Conservation (phyloP, 106 monocot species). For the Vanilla planifolia region DNA sequence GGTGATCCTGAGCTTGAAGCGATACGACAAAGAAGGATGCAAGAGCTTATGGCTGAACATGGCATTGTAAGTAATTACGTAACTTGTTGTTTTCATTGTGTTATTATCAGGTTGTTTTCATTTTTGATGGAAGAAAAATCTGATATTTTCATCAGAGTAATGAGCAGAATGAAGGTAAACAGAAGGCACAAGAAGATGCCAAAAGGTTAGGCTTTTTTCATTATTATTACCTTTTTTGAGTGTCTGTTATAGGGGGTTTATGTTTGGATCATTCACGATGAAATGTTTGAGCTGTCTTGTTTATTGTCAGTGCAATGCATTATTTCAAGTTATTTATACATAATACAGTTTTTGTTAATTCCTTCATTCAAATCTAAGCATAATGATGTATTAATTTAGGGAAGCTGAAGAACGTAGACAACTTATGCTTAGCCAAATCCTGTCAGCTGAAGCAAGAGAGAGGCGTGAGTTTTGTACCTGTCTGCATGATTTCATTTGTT, state of each 20-base stretch:
- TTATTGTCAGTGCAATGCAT: too few relatives aligned
- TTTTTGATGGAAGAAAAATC: background rate
- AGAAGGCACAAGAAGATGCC: slow-evolving; percentile 86
- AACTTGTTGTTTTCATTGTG: background rate
- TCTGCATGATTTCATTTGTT: too few relatives aligned
- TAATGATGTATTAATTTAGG: slow-evolving; percentile 21
- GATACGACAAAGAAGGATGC: slow-evolving; percentile 92
- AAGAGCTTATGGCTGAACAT: slow-evolving; percentile 84
- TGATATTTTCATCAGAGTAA: slow-evolving; percentile 34
- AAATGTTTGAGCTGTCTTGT: background rate
- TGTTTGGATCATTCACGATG: background rate
- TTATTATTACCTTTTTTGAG: background rate
- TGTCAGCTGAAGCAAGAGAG: slow-evolving; percentile 90
- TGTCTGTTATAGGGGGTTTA: background rate
- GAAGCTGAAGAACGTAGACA: slow-evolving; percentile 93
- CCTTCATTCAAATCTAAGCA: background rate
- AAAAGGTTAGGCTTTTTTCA: slow-evolving; percentile 35
- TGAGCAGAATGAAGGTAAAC: slow-evolving; percentile 64
- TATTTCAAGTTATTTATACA: background rate
- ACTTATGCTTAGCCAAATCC: slow-evolving; percentile 89
- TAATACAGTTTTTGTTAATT: background rate
- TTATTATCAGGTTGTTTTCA: background rate
- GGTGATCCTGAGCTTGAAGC: slow-evolving; percentile 87
- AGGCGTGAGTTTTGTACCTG: slow-evolving; percentile 87
- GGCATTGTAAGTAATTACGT: slow-evolving; percentile 40